Evolutionary conservation across 768 basidiomycete species (phyloP), one percentile per base, ranked within the genome.

Genomic region (Pleurotus platypus): DNA sequence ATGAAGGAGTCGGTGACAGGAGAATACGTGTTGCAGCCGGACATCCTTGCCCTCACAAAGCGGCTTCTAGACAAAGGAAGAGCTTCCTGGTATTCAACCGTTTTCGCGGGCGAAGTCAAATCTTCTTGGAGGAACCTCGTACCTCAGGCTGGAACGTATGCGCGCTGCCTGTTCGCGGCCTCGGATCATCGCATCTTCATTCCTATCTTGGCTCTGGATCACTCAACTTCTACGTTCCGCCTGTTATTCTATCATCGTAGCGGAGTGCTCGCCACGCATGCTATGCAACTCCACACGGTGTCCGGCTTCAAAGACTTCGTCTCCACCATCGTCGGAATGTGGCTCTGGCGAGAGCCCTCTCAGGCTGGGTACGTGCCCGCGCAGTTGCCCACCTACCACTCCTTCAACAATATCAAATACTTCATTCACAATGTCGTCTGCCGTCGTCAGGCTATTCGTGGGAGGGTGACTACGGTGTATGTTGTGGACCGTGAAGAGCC

Each of bases 191-290:
- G 57, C 18, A 12, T 35, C n/a, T 57, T 49, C 35, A 49, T 49
- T 20, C 57, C 49, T 2, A 38, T 57, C 9, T 24, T 57, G 18
- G 48, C 48, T 6, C n/a, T n/a, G 47, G 24, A 50, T 20, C 57
- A 57, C 4, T 18, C 16, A 20, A 40, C 48, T 4, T 22, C 49
- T 13, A 30, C 7, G 12, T 38, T 51, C 49, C 49, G 57, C 24
- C 49, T 57, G 11, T 57, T 47, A 22, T 57, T 57, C 39, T 57
- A 49, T 24, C 49, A 50, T 24, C 49, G 49, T 9, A 49, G 24
- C 16, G 57, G 57, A 30, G 2, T 57, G 15, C 22, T 49, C 18
- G 26, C 57, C 15, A 38, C 57, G 12, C n/a, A 24, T 11, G 57
- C 49, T 11, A 39, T 57, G 35, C n/a, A 22, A 0, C 46, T 48